Evolutionary conservation across 1,284 basidiomycete species (phyloP).

Genomic region (Mycena sp.): DNA sequence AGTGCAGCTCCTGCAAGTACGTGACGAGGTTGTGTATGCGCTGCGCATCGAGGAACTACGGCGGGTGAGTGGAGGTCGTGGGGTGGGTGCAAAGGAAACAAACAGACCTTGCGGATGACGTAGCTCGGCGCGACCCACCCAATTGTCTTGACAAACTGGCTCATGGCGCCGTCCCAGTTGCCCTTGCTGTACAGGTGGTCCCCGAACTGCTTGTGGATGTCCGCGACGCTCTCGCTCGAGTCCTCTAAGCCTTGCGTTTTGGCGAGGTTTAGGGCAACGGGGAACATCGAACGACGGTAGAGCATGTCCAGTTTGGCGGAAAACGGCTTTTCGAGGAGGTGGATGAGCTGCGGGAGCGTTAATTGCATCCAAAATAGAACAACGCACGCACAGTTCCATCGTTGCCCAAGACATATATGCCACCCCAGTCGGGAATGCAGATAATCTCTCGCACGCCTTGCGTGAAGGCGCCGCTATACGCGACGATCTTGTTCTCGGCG

Average conservation of each 20-base stretch:
- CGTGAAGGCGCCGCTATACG: slow-evolving; percentile 82
- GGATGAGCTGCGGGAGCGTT: slow-evolving; percentile 61
- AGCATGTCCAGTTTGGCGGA: slow-evolving; percentile 83
- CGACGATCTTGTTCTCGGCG: slow-evolving; percentile 91
- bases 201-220: slow-evolving; percentile 90
- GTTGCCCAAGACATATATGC: slow-evolving; percentile 80
- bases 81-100: slow-evolving; percentile 10
- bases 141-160: slow-evolving; percentile 91
- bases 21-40: slow-evolving; percentile 94
- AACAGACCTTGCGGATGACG: slow-evolving; percentile 89
- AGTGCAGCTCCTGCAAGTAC: slow-evolving; percentile 95
- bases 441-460: slow-evolving; percentile 85
- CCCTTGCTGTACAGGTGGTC: slow-evolving; percentile 93
- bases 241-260: slow-evolving; percentile 79
- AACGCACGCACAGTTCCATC: slow-evolving; percentile 70
- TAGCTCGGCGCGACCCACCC: slow-evolving; percentile 93
- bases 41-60: slow-evolving; percentile 95
- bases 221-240: slow-evolving; percentile 69
- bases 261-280: slow-evolving; percentile 82
- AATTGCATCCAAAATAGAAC: slow-evolving; percentile 6
- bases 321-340: slow-evolving; percentile 83
- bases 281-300: slow-evolving; percentile 80
- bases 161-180: slow-evolving; percentile 94
- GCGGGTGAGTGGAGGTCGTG: neutral
- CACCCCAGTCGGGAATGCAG: slow-evolving; percentile 73